Evolutionary conservation across 2,329 filamentous ascomycete species (phyloP), one percentile per base, ranked within the genome.

Genomic region (Rosellinia necatrix): DNA sequence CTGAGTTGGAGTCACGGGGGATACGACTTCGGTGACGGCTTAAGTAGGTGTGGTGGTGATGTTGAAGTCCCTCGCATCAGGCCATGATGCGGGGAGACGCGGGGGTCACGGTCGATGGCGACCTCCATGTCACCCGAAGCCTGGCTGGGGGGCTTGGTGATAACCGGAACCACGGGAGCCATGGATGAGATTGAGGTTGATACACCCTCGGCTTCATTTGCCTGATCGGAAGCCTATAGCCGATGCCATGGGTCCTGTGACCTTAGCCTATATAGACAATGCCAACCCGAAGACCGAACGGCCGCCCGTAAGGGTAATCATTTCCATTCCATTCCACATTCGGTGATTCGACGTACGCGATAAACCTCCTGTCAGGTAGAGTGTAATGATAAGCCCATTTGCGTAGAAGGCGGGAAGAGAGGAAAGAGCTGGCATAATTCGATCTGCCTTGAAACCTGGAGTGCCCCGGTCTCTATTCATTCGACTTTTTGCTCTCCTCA

Each of bases 211-310:
- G 44, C 27, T 46, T 46, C 32, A 42, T 38, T 27, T 10, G 15
- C 40, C 30, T 6, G 44, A 10, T 10, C 46, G 50, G 46, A 47
- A 42, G 15, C 15, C 8, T 34, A 38, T 17, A 44, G 40, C 54
- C 49, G 49, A 53, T 37, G 17, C 12, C 17, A 58, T 50, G 46
- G 55, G 40, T 50, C 56, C 38, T 44, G 30, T 7, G 41, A 52
- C 21, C 47, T 56, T 59, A 59, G 56, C 52, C 56, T 59, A 59
- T 56, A 59, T 52, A 17, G 22, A 47, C 21, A 19, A 22, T 56
- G 29, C 21, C 12, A 47, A 40, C 22, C n/a, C n/a, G n/a, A n/a
- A n/a, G n/a, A n/a, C n/a, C n/a, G n/a, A n/a, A n/a, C n/a, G n/a
- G n/a, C n/a, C n/a, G n/a, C n/a, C n/a, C n/a, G n/a, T n/a, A n/a